phyloP scores from a whole-genome alignment of 164 flowering plant species.

The Santalum album region DNA sequence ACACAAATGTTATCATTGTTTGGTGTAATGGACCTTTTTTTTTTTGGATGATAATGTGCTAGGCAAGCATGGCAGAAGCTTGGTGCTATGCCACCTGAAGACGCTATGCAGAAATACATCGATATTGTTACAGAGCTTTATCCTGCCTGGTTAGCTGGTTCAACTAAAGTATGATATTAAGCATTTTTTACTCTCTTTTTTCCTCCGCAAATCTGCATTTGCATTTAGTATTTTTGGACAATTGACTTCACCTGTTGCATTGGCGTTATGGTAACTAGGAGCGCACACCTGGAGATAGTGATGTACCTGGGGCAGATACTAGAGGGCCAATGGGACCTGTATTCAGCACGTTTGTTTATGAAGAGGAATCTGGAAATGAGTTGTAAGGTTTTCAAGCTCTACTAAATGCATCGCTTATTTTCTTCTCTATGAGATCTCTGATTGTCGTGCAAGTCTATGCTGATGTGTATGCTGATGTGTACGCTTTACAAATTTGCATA shows the following conservation, averaged over 20 bases:
- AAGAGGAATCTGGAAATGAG: slow-evolving; percentile 76
- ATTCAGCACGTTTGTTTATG: slow-evolving; percentile 77
- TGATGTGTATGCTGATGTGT: too few relatives aligned
- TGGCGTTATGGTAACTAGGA: slow-evolving; percentile 26
- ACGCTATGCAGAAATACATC: slow-evolving; percentile 91
- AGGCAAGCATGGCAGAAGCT: slow-evolving; percentile 99
- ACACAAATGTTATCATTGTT: too few relatives aligned
- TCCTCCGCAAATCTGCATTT: not conserved
- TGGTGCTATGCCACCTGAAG: slow-evolving; percentile 98
- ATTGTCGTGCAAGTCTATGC: too few relatives aligned
- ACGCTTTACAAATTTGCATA: too few relatives aligned
- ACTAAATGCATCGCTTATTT: not conserved
- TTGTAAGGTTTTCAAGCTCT: slow-evolving; percentile 43
- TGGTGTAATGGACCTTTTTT: too few relatives aligned
- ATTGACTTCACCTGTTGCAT: not conserved
- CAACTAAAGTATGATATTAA: slow-evolving; percentile 40
- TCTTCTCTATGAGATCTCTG: too few relatives aligned
- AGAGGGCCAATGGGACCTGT: slow-evolving; percentile 94
- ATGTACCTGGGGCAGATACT: slow-evolving; percentile 25
- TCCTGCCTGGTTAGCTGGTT: slow-evolving; percentile 79
- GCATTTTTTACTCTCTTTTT: not conserved
- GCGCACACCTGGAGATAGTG: slow-evolving; percentile 29
- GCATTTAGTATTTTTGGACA: not conserved
- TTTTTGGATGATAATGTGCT: slow-evolving; percentile 4
- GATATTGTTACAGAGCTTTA: slow-evolving; percentile 68